Conservation (phyloP, 176 grass and related monocot species). For the Alloteropsis semialata region DNA sequence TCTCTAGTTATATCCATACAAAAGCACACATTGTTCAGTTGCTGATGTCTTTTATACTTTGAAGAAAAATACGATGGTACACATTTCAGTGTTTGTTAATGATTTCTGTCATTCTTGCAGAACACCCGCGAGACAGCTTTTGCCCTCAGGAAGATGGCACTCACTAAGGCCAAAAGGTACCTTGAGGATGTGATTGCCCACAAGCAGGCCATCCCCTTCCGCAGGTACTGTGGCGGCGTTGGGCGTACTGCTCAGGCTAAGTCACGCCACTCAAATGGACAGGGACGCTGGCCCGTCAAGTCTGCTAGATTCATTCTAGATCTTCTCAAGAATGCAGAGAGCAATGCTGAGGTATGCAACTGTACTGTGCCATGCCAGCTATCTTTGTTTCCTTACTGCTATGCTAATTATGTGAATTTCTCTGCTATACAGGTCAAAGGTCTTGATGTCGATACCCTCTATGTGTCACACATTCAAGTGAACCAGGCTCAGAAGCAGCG, state of each 20-base stretch:
- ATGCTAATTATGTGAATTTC: not conserved
- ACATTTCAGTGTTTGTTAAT: not conserved
- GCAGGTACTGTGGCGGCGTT: conserved; percentile 80
- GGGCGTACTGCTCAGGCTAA: conserved; percentile 89
- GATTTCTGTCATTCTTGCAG: not conserved
- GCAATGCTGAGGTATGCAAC: conserved; percentile 52
- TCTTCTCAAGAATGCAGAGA: conserved; percentile 87
- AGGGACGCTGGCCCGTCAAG: conserved; percentile 84
- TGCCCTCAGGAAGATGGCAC: conserved; percentile 58
- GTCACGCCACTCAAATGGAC: conserved; percentile 66
- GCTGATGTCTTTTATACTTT: not conserved
- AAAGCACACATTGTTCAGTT: no score
- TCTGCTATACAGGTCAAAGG: conserved; percentile 53
- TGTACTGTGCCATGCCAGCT: not conserved
- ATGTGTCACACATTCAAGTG: conserved; percentile 72
- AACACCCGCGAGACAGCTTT: conserved; percentile 92
- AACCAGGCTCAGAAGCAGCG: conserved; percentile 78
- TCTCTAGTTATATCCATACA: no score
- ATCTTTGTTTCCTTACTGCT: no score
- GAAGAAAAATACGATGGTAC: not conserved
- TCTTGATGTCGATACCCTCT: conserved; percentile 73
- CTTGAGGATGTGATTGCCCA: conserved; percentile 92
- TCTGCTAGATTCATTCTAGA: conserved; percentile 82
- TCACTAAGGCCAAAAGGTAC: conserved; percentile 85
- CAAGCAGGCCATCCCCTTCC: conserved; percentile 96